Evolutionary conservation across 148 eudicot species (phyloP).

Genomic region (Rhododendron vialii): DNA sequence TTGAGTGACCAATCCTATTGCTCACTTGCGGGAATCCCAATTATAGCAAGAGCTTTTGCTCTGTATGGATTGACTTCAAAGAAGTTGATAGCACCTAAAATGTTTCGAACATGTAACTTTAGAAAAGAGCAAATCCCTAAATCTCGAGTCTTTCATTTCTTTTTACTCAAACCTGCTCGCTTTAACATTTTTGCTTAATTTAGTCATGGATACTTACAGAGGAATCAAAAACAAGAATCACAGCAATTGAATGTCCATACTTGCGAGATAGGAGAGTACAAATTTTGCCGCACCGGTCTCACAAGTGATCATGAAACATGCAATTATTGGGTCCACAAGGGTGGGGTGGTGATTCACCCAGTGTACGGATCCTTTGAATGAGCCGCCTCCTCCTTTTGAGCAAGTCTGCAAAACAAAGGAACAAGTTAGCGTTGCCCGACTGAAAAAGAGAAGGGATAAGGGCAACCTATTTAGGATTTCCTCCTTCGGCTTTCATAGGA

Average conservation of each 20-base stretch:
- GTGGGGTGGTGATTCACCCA: background rate
- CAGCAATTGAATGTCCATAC: no score
- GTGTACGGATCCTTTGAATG: background rate
- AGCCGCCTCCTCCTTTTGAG: background rate
- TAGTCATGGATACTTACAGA: no score
- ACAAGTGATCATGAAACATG: no score
- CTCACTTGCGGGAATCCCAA: background rate
- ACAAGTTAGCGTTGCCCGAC: background rate
- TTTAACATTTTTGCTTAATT: no score
- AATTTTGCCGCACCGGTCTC: no score
- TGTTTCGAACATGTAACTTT: no score
- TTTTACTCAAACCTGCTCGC: background rate
- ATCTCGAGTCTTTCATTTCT: no score
- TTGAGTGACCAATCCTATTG: accelerated
- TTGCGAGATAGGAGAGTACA: no score
- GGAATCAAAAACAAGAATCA: no score
- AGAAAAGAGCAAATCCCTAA: no score
- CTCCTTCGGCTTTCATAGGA: background rate
- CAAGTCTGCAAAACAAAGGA: background rate
- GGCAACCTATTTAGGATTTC: background rate
- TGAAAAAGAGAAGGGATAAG: background rate
- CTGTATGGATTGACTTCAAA: no score
- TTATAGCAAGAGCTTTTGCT: background rate
- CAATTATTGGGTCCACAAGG: background rate
- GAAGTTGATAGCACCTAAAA: no score